Conservation (phyloP, 208 protist species). For the Zelonia costaricensis region DNA sequence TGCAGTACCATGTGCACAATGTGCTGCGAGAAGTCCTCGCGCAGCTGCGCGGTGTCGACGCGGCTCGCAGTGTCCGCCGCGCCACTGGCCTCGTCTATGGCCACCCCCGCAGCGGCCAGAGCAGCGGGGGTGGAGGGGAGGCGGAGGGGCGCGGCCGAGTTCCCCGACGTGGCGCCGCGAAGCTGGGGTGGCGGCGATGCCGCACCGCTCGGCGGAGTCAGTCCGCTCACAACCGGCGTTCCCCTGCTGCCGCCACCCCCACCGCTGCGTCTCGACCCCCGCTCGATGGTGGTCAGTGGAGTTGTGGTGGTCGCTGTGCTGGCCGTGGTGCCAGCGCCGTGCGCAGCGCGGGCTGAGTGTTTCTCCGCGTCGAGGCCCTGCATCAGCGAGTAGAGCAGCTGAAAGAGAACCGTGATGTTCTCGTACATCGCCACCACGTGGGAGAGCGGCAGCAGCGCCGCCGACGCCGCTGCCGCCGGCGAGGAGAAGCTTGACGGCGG, state of each 20-base stretch:
- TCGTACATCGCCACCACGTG: slow-evolving; percentile 68
- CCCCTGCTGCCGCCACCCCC: not conserved
- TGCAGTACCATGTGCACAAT: slow-evolving; percentile 31
- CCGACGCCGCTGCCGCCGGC: not conserved
- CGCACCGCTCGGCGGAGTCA: not conserved
- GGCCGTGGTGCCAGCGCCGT: too few relatives aligned
- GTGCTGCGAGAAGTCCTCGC: slow-evolving; percentile 20
- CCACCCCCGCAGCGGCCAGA: not conserved
- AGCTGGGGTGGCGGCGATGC: not conserved
- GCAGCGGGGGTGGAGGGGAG: not conserved
- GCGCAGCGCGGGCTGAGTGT: not conserved
- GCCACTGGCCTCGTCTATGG: not conserved
- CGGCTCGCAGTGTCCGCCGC: not conserved
- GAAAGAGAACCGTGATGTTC: slow-evolving; percentile 54
- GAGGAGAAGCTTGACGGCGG: not conserved
- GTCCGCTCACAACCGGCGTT: not conserved
- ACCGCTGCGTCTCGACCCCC: too few relatives aligned
- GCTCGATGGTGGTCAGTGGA: too few relatives aligned
- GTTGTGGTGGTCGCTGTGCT: too few relatives aligned
- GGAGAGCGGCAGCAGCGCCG: slow-evolving; percentile 10
- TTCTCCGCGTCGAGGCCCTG: slow-evolving; percentile 23
- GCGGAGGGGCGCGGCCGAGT: not conserved
- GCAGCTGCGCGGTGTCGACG: slow-evolving; percentile 20
- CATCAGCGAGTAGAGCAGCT: slow-evolving; percentile 33
- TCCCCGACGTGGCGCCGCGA: not conserved